Evolutionary conservation across 495 filamentous ascomycete species (phyloP), one percentile per base, ranked within the genome.

Genomic region (Jackrogersella multiformis): DNA sequence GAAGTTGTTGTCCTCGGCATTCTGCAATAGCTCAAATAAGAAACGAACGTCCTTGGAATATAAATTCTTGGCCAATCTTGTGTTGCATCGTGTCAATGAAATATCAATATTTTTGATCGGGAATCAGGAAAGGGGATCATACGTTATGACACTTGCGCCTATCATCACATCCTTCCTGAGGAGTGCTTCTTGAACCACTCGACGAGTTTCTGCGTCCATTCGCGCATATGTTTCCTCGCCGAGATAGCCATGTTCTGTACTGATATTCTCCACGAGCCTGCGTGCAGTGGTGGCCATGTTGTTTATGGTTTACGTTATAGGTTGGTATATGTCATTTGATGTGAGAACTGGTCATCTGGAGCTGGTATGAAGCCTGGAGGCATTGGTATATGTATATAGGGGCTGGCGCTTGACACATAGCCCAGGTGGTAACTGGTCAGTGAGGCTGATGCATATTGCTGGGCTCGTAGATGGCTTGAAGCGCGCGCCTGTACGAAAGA

Each of bases 1-100:
- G 35, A 73, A 82, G 15, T 28, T 18, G 49, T 81, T 82, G 55
- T 80, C 77, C 26, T 82, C 77, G 9, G 79, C 78, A 53, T 81
- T 81, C 54, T 82, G 79, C 7, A 82, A 72, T 0, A 82, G 58
- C 62, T 82, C 80, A 35, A 80, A 75, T 0, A 82, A 45, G 61
- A 79, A 81, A 8, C 74, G 73, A 15, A 62, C 71, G 4, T 78
- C 55, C n/a, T 58, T 79, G 1, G 74, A 41, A 42, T 81, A 81
- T 4, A 82, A 58, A 32, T 80, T 71, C 28, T 72, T 72, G 1
- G 78, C 78, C 18, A 79, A 52, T 8, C 79, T 66, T 32, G n/a
- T 77, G 28, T 30, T 30, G 5, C 4, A n/a, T 18, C 5, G 36
- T 51, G 32, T 56, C 28, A 68, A 23, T 59, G 20, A 35, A 30